Evolutionary conservation across 768 basidiomycete genomes (phyloP).

Genomic region (Gyrodon lividus): DNA sequence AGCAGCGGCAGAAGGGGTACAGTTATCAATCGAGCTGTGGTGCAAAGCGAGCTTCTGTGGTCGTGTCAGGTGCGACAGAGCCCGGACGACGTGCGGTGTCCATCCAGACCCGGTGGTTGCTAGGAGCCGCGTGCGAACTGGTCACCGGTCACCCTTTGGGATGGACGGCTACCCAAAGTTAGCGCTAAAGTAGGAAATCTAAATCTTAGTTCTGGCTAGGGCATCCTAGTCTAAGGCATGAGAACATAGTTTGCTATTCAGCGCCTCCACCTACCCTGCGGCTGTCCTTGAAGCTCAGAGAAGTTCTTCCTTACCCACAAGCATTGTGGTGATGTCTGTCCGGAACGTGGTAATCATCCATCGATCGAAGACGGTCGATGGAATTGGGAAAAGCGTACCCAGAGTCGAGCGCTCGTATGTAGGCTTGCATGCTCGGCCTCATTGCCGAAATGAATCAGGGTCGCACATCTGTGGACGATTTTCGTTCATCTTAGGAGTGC

Average conservation of each 20-base stretch:
- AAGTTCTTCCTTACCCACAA: not conserved
- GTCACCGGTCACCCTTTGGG: too few species aligned
- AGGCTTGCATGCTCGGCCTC: conserved; percentile 12
- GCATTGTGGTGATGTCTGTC: too few species aligned
- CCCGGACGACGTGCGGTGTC: too few species aligned
- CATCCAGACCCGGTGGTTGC: too few species aligned
- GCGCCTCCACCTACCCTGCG: not conserved
- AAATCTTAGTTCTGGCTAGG: not conserved
- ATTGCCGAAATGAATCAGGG: conserved; percentile 34
- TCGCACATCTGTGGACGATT: conserved; percentile 4
- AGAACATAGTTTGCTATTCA: not conserved
- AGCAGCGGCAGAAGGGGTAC: too few species aligned
- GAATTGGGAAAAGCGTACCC: conserved; percentile 20
- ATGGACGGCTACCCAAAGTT: too few species aligned
- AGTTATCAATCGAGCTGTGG: too few species aligned
- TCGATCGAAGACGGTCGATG: not conserved
- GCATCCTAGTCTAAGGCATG: not conserved
- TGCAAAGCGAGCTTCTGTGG: too few species aligned
- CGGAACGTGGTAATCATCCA: too few species aligned
- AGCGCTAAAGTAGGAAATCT: too few species aligned
- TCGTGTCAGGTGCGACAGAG: too few species aligned
- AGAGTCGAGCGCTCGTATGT: conserved; percentile 7
- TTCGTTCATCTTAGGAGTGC: conserved; percentile 1
- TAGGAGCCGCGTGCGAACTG: too few species aligned
- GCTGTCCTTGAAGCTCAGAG: not conserved